Evolutionary conservation across 805 yeast genomes (phyloP).

Genomic region (Myxozyma lipomycoides): DNA sequence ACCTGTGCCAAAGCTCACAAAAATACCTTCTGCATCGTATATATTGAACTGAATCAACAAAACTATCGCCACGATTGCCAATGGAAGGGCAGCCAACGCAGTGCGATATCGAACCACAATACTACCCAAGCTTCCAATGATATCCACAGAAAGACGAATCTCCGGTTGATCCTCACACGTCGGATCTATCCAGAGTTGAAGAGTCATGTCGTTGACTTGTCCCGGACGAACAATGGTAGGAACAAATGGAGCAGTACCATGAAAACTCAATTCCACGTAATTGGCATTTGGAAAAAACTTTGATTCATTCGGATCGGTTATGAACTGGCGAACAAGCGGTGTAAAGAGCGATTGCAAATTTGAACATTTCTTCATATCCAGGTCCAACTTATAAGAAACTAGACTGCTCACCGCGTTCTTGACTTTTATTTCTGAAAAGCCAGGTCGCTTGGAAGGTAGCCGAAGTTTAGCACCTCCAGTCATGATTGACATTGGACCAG

Average conservation of each 20-base stretch:
- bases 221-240: conserved; percentile 38
- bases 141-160: conserved; percentile 45
- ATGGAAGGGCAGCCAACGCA: conserved; percentile 65
- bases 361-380: not conserved
- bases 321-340: conserved; percentile 67
- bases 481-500: conserved; percentile 10
- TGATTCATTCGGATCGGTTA: conserved; percentile 62
- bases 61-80: conserved; percentile 52
- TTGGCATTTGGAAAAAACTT: conserved; percentile 64
- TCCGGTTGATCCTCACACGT: conserved; percentile 11
- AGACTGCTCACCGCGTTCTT: conserved; percentile 61
- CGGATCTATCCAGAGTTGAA: conserved; percentile 37
- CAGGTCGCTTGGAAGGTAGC: conserved; percentile 44
- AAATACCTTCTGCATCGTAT: conserved; percentile 36
- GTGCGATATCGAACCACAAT: conserved; percentile 75
- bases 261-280: conserved; percentile 44
- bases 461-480: conserved; percentile 35
- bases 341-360: conserved; percentile 40
- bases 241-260: conserved; percentile 66
- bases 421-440: conserved; percentile 47
- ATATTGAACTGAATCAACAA: conserved; percentile 52
- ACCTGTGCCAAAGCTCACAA: conserved; percentile 21
- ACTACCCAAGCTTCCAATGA: conserved; percentile 58
- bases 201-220: conserved; percentile 27
- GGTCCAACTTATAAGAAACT: conserved; percentile 47